Percentiles rank a stretch among this genome's conserved stretches.
phyloP scores from a whole-genome alignment of 2,329 filamentous ascomycete species.

The Fusarium abutilonis region DNA sequence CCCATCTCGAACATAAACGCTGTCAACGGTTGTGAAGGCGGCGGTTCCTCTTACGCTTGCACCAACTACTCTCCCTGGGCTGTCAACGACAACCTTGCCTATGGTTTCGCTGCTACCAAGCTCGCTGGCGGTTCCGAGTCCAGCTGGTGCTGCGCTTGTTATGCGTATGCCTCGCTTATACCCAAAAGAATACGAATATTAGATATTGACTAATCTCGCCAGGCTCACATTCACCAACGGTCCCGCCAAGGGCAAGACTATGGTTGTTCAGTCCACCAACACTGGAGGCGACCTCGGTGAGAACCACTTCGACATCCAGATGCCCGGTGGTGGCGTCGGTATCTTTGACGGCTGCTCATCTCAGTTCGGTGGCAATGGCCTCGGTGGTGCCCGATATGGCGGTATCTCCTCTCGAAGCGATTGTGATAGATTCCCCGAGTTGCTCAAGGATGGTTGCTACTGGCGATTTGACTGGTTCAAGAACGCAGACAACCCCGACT shows the following conservation, averaged over 20 bases:
- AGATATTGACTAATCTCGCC: slow-evolving; percentile 5
- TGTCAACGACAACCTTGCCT: slow-evolving; percentile 66
- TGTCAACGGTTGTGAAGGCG: slow-evolving; percentile 65
- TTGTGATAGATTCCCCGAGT: slow-evolving; percentile 63
- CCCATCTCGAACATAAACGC: slow-evolving; percentile 61
- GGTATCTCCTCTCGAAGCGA: slow-evolving; percentile 62
- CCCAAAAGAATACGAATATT: no score
- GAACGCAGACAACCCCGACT: slow-evolving; percentile 65
- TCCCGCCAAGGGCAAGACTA: slow-evolving; percentile 65
- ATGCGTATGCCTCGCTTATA: slow-evolving; percentile 53
- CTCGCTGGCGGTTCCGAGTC: slow-evolving; percentile 65
- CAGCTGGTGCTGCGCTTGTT: slow-evolving; percentile 74
- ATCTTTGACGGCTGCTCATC: slow-evolving; percentile 62
- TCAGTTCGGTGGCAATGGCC: slow-evolving; percentile 54
- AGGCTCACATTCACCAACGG: slow-evolving; percentile 62
- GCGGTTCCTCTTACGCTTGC: slow-evolving; percentile 69
- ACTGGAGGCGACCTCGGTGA: slow-evolving; percentile 65
- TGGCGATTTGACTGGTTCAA: slow-evolving; percentile 74
- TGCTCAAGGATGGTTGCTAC: slow-evolving; percentile 66
- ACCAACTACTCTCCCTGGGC: slow-evolving; percentile 70
- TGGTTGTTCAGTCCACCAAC: slow-evolving; percentile 72
- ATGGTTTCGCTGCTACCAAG: slow-evolving; percentile 71
- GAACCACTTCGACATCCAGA: slow-evolving; percentile 69
- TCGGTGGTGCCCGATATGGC: slow-evolving; percentile 67
- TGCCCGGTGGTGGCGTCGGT: slow-evolving; percentile 65